Evolutionary conservation across 306 rosid species (phyloP), one percentile per base, ranked within the genome.

Genomic region (Prunus fruticosa): DNA sequence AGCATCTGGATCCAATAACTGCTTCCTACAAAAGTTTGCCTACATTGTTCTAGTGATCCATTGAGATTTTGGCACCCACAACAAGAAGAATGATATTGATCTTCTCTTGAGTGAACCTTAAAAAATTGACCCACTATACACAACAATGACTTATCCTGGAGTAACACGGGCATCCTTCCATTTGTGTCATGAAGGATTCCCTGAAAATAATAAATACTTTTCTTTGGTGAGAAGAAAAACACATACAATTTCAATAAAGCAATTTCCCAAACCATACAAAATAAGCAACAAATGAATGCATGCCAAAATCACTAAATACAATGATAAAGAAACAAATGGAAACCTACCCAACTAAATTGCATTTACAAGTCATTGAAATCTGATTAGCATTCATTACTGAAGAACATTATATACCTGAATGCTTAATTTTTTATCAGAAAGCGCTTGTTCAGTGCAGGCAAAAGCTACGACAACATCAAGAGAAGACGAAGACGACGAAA

Each of bases 401-500:
- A 34, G 76, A 71, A 53, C 76, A 75, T 64, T 69, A 64, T 84
- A 89, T 84, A 92, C 99, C 99, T 92, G 83, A 34, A 92, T 80
- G 69, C 27, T 75, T 47, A 80, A 69, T 51, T 45, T 72, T 47
- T 82, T 82, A 79, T 67, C 79, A 61, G 89, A 86, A 50, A 86
- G 72, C 64, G 82, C 82, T 49, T 49, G 79, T 64, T 86, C 86
- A 43, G 78, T 61, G 85, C 87, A 86, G 28, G 89, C 68, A 67
- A 89, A 90, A 72, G 93, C 96, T 38, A 92, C 96, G 56, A 90
- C 85, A 53, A 89, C 82, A 79, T 92, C 99, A 28, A 95, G 83
- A 38, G 92, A 90, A 53, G 87, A 79, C 11, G 90, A 68, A 71
- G 97, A 86, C 47, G 84, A 73, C 28, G 91, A 63, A n/a, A 90